Conservation (phyloP, 108 stramenopile species). For the Discostella pseudostelligera region DNA sequence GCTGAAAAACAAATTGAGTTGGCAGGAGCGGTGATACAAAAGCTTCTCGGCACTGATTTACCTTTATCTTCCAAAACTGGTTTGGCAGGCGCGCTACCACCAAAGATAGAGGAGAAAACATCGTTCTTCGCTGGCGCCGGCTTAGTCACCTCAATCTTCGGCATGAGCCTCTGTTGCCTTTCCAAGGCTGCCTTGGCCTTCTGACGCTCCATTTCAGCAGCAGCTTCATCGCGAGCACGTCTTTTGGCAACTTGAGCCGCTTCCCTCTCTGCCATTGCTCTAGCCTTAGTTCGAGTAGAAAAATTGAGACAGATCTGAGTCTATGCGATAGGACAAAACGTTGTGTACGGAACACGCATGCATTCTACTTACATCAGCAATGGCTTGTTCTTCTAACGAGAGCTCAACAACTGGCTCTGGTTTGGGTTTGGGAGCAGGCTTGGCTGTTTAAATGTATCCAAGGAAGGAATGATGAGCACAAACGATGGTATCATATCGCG, state of each 20-base stretch:
- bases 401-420: slow-evolving; percentile 50
- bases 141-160: slow-evolving; percentile 1
- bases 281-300: slow-evolving; percentile 24
- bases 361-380: slow-evolving; percentile 48
- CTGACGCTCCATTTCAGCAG: slow-evolving; percentile 57
- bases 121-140: slow-evolving; percentile 23
- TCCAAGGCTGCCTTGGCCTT: slow-evolving; percentile 65
- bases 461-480: not conserved
- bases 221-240: slow-evolving; percentile 60
- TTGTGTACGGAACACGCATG: not conserved
- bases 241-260: slow-evolving; percentile 60
- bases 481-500: not conserved
- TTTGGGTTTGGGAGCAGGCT: slow-evolving; percentile 27
- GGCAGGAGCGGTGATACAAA: not conserved
- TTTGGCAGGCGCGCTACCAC: slow-evolving; percentile 7
- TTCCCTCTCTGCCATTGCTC: slow-evolving; percentile 56
- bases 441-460: slow-evolving; percentile 8
- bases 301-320: not conserved
- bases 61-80: slow-evolving; percentile 12
- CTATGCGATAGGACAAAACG: no score
- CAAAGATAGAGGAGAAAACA: slow-evolving; percentile 25
- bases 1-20: slow-evolving; percentile 4
- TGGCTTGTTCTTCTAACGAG: slow-evolving; percentile 66
- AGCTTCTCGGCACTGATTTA: no score
- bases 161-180: slow-evolving; percentile 46